Base-by-base conservation (phyloP, 2,329 filamentous ascomycete genomes). In the Botrytis hyacinthi region DNA sequence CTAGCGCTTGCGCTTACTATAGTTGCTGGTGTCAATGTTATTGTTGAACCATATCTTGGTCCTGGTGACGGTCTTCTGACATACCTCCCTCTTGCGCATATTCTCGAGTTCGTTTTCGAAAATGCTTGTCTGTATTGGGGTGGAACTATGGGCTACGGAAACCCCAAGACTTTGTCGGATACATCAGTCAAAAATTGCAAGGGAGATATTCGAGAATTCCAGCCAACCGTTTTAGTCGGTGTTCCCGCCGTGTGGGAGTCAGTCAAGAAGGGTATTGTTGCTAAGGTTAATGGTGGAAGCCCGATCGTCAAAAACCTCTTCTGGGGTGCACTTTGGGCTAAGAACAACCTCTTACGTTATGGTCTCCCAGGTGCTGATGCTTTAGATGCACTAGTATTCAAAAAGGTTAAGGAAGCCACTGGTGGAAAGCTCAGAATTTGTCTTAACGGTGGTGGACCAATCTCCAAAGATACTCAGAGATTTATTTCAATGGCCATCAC, bases 181-280 rank as follows among this genome's bases (percentile, higher is more conserved):
- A 84, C 85, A 4, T 96, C 93, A 29, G 92, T 97, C 83, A 90
- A 91, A 77, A 95, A 98, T 83, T 98, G 93, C 85, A 89, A 91
- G 78, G 95, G 96, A 78, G 96, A 99, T 79, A 97, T 99, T 84
- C 92, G 93, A 74, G 94, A 97, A 81, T 92, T 98, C 81, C 88
- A 88, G 78, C 96, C 96, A 0, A 96, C 94, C 1, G 88, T 97
- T 80, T 88, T 99, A 81, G 92, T 98, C 54, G 96, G 96, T 81
- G 96, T 99, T 8, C 96, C 96, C 1, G 95, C 97, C 73, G 92
- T 98, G 48, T 99, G 95, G 95, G 96, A 98, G 84, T 95, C 93
- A 1, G 92, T 98, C 79, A 95, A 94, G 86, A 99, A 99, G 86
- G 95, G 96, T 72, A 93, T 98, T 78, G 86, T 95, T 77, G 83